Evolutionary conservation across 2,329 filamentous ascomycete species (phyloP).

Genomic region (Akanthomyces dipterigenus): DNA sequence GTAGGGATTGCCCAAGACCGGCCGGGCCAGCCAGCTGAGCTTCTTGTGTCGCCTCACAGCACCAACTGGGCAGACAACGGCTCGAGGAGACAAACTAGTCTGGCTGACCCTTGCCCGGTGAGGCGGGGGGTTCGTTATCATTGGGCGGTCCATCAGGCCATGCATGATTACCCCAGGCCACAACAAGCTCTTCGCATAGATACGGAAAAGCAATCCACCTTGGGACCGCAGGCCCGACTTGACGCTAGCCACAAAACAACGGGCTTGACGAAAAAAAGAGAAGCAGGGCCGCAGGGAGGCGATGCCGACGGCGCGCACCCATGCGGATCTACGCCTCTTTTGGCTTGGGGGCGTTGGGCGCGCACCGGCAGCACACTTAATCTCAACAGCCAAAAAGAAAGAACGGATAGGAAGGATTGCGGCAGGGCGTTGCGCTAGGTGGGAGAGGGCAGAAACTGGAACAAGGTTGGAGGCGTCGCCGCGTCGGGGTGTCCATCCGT

Average conservation of each 20-base stretch:
- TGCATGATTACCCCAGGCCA: background rate
- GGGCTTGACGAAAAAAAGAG: background rate
- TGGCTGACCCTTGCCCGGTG: background rate
- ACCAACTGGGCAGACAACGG: background rate
- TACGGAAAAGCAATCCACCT: background rate
- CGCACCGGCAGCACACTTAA: background rate
- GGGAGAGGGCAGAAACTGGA: background rate
- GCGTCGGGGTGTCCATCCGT: background rate
- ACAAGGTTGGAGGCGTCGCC: too few species aligned
- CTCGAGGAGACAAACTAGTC: background rate
- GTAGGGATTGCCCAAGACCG: background rate
- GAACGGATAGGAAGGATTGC: background rate
- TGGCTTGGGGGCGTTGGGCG: background rate
- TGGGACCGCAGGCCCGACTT: slow-evolving; percentile 1
- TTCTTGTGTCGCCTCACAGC: background rate
- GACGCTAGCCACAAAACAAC: background rate
- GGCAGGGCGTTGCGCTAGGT: background rate
- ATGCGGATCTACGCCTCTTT: background rate
- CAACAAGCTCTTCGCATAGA: background rate
- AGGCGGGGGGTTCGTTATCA: background rate
- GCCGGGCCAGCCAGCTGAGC: background rate
- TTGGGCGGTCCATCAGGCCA: background rate
- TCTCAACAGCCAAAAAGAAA: background rate
- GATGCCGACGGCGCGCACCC: background rate
- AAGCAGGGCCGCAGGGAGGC: background rate